A percentile compares a stretch with the other conserved stretches of the same genome.
phyloP scores from a whole-genome alignment of 805 yeast species.

The Ogataea pini region DNA sequence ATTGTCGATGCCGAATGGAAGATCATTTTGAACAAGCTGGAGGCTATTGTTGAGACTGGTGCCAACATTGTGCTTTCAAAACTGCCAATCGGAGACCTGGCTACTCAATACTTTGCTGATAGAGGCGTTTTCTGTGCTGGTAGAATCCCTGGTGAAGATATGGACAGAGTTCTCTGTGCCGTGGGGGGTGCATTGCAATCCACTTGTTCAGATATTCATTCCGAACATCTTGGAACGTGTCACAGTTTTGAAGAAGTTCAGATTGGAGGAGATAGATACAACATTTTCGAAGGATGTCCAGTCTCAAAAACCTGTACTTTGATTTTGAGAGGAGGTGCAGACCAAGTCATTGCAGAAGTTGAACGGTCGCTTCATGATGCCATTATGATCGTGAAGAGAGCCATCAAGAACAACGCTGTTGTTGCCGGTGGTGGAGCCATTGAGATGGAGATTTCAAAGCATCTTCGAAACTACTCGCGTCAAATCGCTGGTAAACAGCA shows the following conservation, averaged over 20 bases:
- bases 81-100: slow-evolving; percentile 96
- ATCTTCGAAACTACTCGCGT: slow-evolving; percentile 82
- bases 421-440: slow-evolving; percentile 99
- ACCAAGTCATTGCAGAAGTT: slow-evolving; percentile 97
- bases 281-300: slow-evolving; percentile 90
- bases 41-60: slow-evolving; percentile 79
- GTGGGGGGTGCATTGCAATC: slow-evolving; percentile 91
- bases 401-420: slow-evolving; percentile 78
- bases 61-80: slow-evolving; percentile 92
- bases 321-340: slow-evolving; percentile 95
- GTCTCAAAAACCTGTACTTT: slow-evolving; percentile 91
- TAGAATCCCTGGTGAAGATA: slow-evolving; percentile 82
- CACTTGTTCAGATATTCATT: slow-evolving; percentile 67
- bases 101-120: slow-evolving; percentile 98
- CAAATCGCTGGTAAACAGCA: slow-evolving; percentile 96
- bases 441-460: slow-evolving; percentile 93
- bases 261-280: slow-evolving; percentile 94
- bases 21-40: slow-evolving; percentile 82
- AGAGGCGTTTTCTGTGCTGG: slow-evolving; percentile 97
- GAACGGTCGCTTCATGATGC: slow-evolving; percentile 98
- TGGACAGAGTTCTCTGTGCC: slow-evolving; percentile 89
- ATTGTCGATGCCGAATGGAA: slow-evolving; percentile 99
- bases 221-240: slow-evolving; percentile 82
- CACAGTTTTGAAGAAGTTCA: slow-evolving; percentile 87
- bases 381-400: slow-evolving; percentile 95